These are phyloP conservation scores for Sporothrix euskadiensis DNA, from an alignment of 2,329 filamentous ascomycete genomes.

Conservation along the genomic window DNA sequence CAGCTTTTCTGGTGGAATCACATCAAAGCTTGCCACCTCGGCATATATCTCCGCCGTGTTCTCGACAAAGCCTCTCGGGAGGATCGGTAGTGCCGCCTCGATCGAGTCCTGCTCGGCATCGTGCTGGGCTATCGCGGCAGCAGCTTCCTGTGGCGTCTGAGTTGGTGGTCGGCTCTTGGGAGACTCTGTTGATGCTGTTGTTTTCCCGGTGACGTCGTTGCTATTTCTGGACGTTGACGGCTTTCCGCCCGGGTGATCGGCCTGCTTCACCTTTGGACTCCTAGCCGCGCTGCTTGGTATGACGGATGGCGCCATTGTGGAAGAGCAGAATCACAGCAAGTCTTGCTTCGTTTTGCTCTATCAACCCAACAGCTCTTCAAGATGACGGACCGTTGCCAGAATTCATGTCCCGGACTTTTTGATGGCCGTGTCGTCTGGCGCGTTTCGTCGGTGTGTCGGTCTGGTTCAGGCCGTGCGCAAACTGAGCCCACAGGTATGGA, in stretches of 20 bases:
- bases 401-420: neutral
- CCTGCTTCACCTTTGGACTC: neutral
- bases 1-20: slow-evolving; percentile 55
- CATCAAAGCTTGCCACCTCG: slow-evolving; percentile 54
- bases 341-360: neutral
- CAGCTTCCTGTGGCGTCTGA: neutral
- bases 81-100: slow-evolving; percentile 43
- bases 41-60: slow-evolving; percentile 56
- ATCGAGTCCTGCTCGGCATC: neutral
- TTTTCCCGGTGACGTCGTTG: neutral
- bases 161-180: neutral
- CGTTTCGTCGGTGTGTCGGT: neutral
- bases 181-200: too few relatives aligned
- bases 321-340: neutral
- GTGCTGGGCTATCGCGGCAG: neutral
- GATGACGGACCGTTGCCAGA: neutral
- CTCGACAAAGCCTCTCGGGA: slow-evolving; percentile 60
- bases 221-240: neutral
- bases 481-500: neutral
- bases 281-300: neutral
- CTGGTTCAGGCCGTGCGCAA: neutral
- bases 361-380: neutral
- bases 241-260: neutral
- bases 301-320: neutral
- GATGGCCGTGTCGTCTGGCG: neutral